Base-by-base conservation (phyloP, 1,139 yeast genomes). In the Debaryomyces nepalensis region DNA sequence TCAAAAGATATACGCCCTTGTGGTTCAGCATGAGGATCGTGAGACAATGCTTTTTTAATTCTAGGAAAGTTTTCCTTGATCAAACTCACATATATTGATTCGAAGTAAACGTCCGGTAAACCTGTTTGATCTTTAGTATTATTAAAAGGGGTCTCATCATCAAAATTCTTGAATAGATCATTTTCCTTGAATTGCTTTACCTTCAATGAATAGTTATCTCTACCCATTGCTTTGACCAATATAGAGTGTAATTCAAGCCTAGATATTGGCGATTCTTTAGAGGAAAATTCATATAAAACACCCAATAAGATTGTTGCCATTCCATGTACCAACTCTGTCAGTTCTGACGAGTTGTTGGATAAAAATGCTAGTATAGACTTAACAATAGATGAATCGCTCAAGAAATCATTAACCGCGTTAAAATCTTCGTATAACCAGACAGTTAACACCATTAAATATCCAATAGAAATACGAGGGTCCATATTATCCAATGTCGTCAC, bases 361-460 rank as follows among this genome's bases (percentile, higher is more conserved):
- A 88, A 68, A 43, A 79, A 84, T 1, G 91, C 78, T 5, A 91
- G 62, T 6, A 93, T 64, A 0, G 93, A 79, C 50, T 82, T 86
- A 2, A 89, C 61, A 11, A 78, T 76, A 0, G 93, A 75, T 0
- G 80, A 60, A 46, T 90, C 96, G 19, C 77, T 73, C 37, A 91
- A 66, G 51, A 95, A 86, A 49, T 85, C 93, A 54, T 87, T 75
- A 0, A 87, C 93, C 0, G 95, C 90, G 3, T 70, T 68, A 14
- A 78, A 73, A 58, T 90, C 90, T 52, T 87, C 97, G 66, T 74
- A 91, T 29, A 89, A 62, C 95, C 96, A 88, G 12, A 74, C 72
- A 0, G 84, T 77, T 33, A 95, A 69, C 11, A 93, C 70, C 82
- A 87, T 84, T 39, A 88, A 64, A 52, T 90, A 91, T 0, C 93